Evolutionary conservation across 345 rosid species (phyloP).

Genomic region (Gossypium arboreum): DNA sequence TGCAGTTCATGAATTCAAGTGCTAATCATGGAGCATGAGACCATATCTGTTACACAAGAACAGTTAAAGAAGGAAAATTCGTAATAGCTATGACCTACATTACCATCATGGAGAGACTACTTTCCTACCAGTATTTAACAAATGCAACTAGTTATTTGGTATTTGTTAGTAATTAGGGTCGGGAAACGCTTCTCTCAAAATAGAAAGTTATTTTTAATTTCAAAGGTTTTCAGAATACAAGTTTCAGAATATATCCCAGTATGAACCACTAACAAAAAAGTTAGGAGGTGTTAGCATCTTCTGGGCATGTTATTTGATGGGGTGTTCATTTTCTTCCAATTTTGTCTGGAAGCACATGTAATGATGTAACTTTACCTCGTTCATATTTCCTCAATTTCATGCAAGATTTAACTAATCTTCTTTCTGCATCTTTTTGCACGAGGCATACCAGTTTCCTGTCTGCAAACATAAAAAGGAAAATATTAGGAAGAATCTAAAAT

Average conservation of each 20-base stretch:
- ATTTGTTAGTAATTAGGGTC: not conserved
- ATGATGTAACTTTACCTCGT: not conserved
- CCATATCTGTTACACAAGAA: not conserved
- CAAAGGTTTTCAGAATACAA: too few species aligned
- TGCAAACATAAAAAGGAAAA: slow-evolving; percentile 23
- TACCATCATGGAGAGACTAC: not conserved
- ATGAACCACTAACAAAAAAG: too few species aligned
- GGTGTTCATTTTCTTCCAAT: not conserved
- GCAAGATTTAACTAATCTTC: not conserved
- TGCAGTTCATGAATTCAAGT: not conserved
- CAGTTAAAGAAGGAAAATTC: not conserved
- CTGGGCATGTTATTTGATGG: not conserved
- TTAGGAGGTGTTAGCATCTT: not conserved
- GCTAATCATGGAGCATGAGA: not conserved
- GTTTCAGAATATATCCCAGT: too few species aligned
- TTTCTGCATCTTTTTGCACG: not conserved
- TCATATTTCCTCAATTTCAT: not conserved
- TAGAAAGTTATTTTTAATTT: too few species aligned
- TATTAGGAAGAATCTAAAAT: slow-evolving; percentile 11
- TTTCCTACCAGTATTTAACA: not conserved
- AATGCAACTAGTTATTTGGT: not conserved
- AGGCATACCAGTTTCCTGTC: slow-evolving; percentile 12
- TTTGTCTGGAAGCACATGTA: not conserved
- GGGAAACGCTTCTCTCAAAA: too few species aligned
- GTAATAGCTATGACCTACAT: not conserved